phyloP scores from a whole-genome alignment of 306 rosid genomes.

The Hippophae rhamnoides region DNA sequence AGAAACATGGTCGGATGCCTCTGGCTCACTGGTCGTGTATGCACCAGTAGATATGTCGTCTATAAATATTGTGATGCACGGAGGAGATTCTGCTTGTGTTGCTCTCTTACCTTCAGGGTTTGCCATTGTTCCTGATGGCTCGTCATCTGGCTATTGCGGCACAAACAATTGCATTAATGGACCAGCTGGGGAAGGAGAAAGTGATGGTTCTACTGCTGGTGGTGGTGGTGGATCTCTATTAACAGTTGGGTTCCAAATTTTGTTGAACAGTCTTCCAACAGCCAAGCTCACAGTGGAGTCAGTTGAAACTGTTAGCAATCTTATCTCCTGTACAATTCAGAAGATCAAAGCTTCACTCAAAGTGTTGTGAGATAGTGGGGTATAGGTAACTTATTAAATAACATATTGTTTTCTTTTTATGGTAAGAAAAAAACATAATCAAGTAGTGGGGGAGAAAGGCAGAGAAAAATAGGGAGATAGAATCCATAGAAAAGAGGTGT shows the following conservation, averaged over 20 bases:
- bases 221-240: constrained; percentile 40
- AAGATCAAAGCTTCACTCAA: constrained; percentile 58
- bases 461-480: constrained; percentile 12
- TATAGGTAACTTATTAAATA: neutral
- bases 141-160: constrained; percentile 6
- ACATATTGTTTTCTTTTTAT: constrained; percentile 7
- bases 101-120: constrained; percentile 71
- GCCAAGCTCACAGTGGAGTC: constrained; percentile 57
- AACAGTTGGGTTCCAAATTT: constrained; percentile 63
- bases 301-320: constrained; percentile 43
- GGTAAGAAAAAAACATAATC: neutral
- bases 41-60: constrained; percentile 55
- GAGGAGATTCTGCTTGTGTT: constrained; percentile 60
- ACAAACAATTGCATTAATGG: constrained; percentile 8
- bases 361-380: constrained; percentile 19
- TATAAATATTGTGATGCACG: constrained; percentile 39
- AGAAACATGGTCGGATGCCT: constrained; percentile 62
- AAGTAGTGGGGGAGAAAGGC: neutral
- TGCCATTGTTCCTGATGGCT: constrained; percentile 47
- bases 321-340: constrained; percentile 49
- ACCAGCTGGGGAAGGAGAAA: constrained; percentile 12
- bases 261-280: constrained; percentile 31
- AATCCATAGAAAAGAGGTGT: constrained; percentile 13
- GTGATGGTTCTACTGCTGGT: neutral
- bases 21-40: constrained; percentile 61